phyloP scores from a whole-genome alignment of 2,329 filamentous ascomycete species.

The Fusarium ambrosium region DNA sequence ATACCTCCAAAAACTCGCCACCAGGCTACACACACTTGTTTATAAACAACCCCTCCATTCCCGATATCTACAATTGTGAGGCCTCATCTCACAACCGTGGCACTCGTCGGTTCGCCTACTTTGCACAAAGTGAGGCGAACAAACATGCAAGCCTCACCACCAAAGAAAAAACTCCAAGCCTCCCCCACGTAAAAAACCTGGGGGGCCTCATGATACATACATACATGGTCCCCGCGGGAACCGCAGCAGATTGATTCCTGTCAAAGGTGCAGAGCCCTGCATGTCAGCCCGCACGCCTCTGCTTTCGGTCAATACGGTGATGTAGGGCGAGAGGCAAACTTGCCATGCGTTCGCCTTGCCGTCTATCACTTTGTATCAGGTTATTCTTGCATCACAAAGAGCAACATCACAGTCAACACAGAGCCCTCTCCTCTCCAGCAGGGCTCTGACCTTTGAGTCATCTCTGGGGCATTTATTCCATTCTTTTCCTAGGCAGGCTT shows the following conservation, averaged over 20 bases:
- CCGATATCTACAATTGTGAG: conserved; percentile 10
- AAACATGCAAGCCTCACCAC: conserved; percentile 33
- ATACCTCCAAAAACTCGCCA: background rate
- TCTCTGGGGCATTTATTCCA: conserved; percentile 33
- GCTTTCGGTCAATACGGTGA: background rate
- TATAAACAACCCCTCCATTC: background rate
- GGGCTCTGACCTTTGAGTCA: background rate
- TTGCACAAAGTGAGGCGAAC: conserved; percentile 36
- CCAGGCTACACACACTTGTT: background rate
- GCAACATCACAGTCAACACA: background rate
- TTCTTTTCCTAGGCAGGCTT: conserved; percentile 39
- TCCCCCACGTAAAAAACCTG: conserved; percentile 11
- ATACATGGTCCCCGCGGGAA: background rate
- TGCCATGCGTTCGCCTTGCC: conserved; percentile 7
- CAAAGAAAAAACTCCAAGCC: conserved; percentile 16
- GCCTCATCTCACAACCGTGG: conserved; percentile 32
- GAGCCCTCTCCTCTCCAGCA: background rate
- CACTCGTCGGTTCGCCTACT: conserved; percentile 23
- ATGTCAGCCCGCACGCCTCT: background rate
- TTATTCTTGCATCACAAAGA: background rate
- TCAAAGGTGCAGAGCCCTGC: conserved; percentile 13
- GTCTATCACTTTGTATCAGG: background rate
- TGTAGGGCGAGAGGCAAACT: conserved; percentile 9
- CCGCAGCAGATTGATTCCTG: background rate
- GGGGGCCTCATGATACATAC: conserved; percentile 7